These are phyloP conservation scores for Passalora sequoiae DNA, from an alignment of 2,329 filamentous ascomycete species.

Conservation along the genomic window DNA sequence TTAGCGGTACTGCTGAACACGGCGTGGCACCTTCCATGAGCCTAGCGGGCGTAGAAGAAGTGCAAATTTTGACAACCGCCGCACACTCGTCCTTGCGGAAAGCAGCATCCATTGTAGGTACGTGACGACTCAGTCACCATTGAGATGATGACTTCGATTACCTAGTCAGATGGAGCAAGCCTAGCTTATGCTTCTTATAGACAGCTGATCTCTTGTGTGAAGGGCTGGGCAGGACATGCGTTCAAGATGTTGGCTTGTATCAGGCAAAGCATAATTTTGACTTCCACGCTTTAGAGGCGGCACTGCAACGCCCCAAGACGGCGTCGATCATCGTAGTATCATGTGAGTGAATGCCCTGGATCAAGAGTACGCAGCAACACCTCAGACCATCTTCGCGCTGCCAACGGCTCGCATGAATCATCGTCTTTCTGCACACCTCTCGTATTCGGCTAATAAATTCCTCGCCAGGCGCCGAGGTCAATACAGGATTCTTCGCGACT, in stretches of 20 bases:
- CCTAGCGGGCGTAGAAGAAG: conserved; percentile 57
- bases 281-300: conserved; percentile 52
- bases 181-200: too few species aligned
- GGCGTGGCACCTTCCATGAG: conserved; percentile 65
- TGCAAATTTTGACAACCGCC: conserved; percentile 75
- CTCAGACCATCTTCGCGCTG: too few species aligned
- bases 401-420: too few species aligned
- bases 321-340: conserved; percentile 77
- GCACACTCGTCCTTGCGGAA: conserved; percentile 82
- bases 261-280: conserved; percentile 66
- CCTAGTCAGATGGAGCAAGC: too few species aligned
- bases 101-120: conserved; percentile 74
- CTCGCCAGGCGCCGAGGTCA: conserved; percentile 93
- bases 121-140: too few species aligned
- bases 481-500: conserved; percentile 76
- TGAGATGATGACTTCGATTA: too few species aligned
- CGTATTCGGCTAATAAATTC: too few species aligned
- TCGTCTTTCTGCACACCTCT: too few species aligned
- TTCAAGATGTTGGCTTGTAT: conserved; percentile 55
- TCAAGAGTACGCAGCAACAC: too few species aligned
- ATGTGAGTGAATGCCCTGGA: too few species aligned
- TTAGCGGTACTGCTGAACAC: conserved; percentile 60
- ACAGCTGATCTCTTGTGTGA: too few species aligned
- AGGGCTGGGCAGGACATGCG: conserved; percentile 64
- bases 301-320: conserved; percentile 48